phyloP scores from a whole-genome alignment of 441 rosid species.

The Viola pubescens region DNA sequence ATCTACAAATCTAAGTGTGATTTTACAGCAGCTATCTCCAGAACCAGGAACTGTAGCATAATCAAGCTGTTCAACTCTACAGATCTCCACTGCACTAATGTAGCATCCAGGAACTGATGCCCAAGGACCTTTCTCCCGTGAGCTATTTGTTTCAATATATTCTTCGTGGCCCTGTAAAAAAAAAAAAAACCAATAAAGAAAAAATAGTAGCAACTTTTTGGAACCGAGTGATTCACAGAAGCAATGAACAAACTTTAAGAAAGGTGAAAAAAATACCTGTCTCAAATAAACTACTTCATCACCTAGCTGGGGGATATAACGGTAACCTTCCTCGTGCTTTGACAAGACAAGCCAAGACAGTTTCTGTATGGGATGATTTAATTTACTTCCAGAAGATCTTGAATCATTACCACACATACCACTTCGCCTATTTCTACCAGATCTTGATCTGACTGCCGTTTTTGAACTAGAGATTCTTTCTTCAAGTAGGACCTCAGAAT shows the following conservation, averaged over 20 bases:
- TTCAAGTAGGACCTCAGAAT: constrained; percentile 34
- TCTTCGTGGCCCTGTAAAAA: constrained; percentile 80
- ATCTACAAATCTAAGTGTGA: constrained; percentile 63
- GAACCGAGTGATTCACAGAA: constrained; percentile 11
- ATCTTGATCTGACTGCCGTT: constrained; percentile 48
- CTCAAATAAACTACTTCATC: constrained; percentile 84
- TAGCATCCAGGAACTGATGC: constrained; percentile 31
- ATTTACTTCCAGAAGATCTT: constrained; percentile 35
- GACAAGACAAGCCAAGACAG: constrained; percentile 78
- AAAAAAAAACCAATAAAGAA: constrained; percentile 19
- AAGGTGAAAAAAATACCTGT: constrained; percentile 43
- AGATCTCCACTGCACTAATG: constrained; percentile 68
- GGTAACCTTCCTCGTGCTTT: constrained; percentile 75
- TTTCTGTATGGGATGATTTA: constrained; percentile 44
- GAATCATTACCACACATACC: constrained; percentile 36
- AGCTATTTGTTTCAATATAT: constrained; percentile 34
- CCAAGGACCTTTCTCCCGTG: constrained; percentile 67
- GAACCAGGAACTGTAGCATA: constrained; percentile 76
- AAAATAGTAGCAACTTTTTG: neutral
- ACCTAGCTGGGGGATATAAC: constrained; percentile 87
- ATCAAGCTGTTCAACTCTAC: constrained; percentile 65
- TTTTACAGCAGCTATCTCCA: constrained; percentile 97
- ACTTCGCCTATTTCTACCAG: constrained; percentile 62
- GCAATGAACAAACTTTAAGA: constrained; percentile 11
- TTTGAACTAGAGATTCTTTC: constrained; percentile 53